Evolutionary conservation across 257 asterid species (phyloP).

Genomic region (Penstemon davidsonii): DNA sequence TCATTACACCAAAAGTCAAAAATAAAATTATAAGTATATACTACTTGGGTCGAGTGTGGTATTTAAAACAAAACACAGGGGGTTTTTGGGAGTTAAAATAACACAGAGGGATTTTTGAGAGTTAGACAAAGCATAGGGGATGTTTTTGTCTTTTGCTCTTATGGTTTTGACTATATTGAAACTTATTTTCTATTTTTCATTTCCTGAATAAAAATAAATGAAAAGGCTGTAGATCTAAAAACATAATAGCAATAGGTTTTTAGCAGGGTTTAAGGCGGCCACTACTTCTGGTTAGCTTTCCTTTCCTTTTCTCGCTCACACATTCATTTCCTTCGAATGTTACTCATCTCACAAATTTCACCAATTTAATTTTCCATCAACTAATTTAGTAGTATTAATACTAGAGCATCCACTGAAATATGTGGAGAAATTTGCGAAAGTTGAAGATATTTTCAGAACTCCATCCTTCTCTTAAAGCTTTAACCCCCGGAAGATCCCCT

Average conservation of each 20-base stretch:
- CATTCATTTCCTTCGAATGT: constrained; percentile 1
- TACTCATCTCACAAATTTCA: background rate
- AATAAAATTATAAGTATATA: no score
- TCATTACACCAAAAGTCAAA: no score
- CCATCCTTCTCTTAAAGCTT: constrained; percentile 28
- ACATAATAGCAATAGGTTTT: constrained; percentile 41
- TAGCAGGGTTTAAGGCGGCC: constrained; percentile 73
- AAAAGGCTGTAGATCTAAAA: no score
- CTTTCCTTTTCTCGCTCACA: background rate
- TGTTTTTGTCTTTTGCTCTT: no score
- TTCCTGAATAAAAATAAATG: no score
- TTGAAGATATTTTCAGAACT: constrained; percentile 40
- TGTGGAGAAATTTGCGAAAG: constrained; percentile 79
- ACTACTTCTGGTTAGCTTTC: constrained; percentile 19
- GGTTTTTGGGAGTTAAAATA: no score
- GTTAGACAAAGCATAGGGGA: no score
- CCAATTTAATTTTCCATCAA: constrained; percentile 2
- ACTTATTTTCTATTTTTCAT: no score
- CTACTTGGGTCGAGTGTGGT: no score
- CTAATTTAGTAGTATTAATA: background rate
- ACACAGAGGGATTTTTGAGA: no score
- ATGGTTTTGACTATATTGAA: no score
- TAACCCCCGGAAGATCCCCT: constrained; percentile 24
- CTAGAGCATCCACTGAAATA: constrained; percentile 35
- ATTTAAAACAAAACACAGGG: no score